Evolutionary conservation across 108 stramenopile species (phyloP), one percentile per base, ranked within the genome.

Genomic region (Nannochloropsis salina): DNA sequence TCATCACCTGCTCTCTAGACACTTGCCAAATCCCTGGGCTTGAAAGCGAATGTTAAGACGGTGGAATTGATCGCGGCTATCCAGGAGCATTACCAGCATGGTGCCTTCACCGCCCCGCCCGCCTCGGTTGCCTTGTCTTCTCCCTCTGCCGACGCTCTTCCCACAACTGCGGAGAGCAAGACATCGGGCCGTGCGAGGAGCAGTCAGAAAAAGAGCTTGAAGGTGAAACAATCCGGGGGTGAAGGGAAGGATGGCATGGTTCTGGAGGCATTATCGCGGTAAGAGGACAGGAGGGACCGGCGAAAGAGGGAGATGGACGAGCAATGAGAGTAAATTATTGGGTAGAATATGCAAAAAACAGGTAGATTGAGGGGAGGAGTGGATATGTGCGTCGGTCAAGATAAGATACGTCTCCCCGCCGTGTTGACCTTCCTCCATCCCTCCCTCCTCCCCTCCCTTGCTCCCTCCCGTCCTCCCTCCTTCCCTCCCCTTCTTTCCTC

Each of bases 1-100:
- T 31, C 0, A 31, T 31, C 31, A 31, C 31, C 31, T 31, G 31
- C 31, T 31, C 31, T 31, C 4, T 0, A 74, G 61, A n/a, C 61
- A n/a, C 61, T 74, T 8, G 61, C 61, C 61, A 74, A 74, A 74
- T 74, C 61, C 20, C 61, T 74, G 61, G 61, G 61, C 61, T 74
- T 74, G 61, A 74, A 74, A n/a, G 61, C 61, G 61, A 74, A 74
- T 2, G 61, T n/a, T n/a, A 74, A 74, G 61, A 74, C 61, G 20
- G 15, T n/a, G 61, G 61, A 74, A 4, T n/a, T 74, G 4, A 15
- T 74, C 61, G 61, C 61, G 20, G 61, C 61, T n/a, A n/a, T 74
- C 61, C 61, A n/a, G 20, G n/a, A 8, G 61, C 6, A 74, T 15
- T n/a, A 74, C 15, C 15, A 74, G 61, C 20, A 4, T 74, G 61